Conservation (phyloP, 164 flowering plant genomes). For the Aristolochia californica region DNA sequence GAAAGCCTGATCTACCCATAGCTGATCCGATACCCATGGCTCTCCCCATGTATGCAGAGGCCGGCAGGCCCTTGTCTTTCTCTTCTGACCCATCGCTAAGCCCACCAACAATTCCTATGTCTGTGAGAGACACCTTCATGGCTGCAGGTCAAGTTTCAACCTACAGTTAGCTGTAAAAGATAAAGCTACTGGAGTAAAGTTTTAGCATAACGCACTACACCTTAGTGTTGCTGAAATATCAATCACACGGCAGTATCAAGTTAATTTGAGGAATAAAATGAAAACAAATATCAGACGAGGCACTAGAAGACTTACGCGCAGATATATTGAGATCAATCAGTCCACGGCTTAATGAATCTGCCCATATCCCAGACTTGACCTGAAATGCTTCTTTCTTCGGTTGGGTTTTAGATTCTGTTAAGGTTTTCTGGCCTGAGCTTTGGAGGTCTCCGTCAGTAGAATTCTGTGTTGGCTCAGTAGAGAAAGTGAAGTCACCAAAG, state of each 20-base stretch:
- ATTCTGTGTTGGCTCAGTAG: slow-evolving; percentile 29
- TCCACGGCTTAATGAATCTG: slow-evolving; percentile 96
- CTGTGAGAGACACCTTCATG: slow-evolving; percentile 70
- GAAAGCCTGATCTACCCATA: slow-evolving; percentile 43
- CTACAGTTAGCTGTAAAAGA: neutral
- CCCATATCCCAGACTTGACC: slow-evolving; percentile 98
- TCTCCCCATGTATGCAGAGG: slow-evolving; percentile 59
- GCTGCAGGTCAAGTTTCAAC: slow-evolving; percentile 36
- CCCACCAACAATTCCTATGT: slow-evolving; percentile 81
- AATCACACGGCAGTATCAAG: too few species aligned
- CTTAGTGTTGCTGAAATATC: too few species aligned
- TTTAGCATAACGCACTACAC: too few species aligned
- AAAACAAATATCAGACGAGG: too few species aligned
- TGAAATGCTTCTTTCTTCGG: slow-evolving; percentile 65
- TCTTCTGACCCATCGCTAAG: slow-evolving; percentile 53
- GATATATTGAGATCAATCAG: slow-evolving; percentile 92
- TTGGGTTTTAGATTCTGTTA: slow-evolving; percentile 26
- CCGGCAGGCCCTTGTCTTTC: slow-evolving; percentile 43
- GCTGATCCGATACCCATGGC: slow-evolving; percentile 80
- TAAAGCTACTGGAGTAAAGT: too few species aligned
- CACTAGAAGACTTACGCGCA: slow-evolving; percentile 60
- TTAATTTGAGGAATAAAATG: too few species aligned
- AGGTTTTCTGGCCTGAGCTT: slow-evolving; percentile 19
- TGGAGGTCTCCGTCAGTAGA: slow-evolving; percentile 16
- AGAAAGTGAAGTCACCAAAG: slow-evolving; percentile 61